phyloP scores from a whole-genome alignment of 208 protist species.

The Leishmania major region DNA sequence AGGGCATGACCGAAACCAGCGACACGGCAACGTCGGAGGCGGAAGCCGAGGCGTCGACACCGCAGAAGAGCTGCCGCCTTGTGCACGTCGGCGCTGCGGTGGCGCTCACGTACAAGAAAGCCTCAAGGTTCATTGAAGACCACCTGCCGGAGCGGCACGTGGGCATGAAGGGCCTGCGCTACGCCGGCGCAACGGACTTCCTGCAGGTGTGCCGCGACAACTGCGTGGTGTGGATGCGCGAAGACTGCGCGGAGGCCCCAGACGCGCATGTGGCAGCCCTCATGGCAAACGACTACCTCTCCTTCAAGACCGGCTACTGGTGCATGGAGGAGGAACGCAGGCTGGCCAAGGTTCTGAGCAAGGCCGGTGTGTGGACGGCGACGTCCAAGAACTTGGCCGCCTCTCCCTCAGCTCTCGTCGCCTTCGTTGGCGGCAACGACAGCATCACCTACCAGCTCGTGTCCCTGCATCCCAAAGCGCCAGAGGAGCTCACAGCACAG shows the following conservation, averaged over 20 bases:
- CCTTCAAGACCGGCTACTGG: slow-evolving; percentile 70
- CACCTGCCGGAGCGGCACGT: slow-evolving; percentile 43
- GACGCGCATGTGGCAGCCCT: slow-evolving; percentile 28
- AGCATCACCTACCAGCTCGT: slow-evolving; percentile 40
- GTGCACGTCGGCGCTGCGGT: slow-evolving; percentile 67
- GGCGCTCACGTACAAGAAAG: slow-evolving; percentile 67
- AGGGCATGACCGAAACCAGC: slow-evolving; percentile 13
- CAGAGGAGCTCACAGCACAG: slow-evolving; percentile 34
- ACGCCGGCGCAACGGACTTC: slow-evolving; percentile 55
- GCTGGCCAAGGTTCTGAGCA: slow-evolving; percentile 29
- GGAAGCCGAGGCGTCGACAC: slow-evolving; percentile 11
- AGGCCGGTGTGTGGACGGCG: slow-evolving; percentile 25
- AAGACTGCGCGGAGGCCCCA: slow-evolving; percentile 39
- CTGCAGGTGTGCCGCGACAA: slow-evolving; percentile 66
- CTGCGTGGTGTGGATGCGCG: slow-evolving; percentile 78
- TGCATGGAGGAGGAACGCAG: slow-evolving; percentile 57
- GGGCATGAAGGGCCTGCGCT: slow-evolving; percentile 43
- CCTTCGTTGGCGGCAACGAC: slow-evolving; percentile 71
- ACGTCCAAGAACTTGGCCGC: slow-evolving; percentile 15
- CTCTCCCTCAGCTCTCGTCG: slow-evolving; percentile 37
- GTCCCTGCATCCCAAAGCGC: slow-evolving; percentile 23
- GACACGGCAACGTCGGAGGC: slow-evolving; percentile 1
- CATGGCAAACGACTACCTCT: slow-evolving; percentile 49
- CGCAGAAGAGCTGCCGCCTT: slow-evolving; percentile 50
- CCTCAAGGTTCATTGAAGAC: slow-evolving; percentile 53